Evolutionary conservation across 768 basidiomycete species (phyloP), one percentile per base, ranked within the genome.

Genomic region (Sarcomyxa edulis): DNA sequence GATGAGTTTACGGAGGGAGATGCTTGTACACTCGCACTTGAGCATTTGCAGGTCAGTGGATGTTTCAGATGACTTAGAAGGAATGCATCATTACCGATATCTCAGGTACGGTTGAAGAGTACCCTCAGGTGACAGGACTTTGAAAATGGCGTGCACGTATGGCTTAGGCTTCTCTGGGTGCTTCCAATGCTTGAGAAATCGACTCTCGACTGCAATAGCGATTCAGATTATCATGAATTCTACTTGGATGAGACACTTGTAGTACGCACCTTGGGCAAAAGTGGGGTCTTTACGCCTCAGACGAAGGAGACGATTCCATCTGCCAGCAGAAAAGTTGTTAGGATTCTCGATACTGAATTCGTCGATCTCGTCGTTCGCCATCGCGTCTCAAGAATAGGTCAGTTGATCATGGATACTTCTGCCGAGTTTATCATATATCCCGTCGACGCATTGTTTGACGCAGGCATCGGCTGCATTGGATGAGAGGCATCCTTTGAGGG

Each of bases 161-260:
- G 76, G 78, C 41, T 54, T 66, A 7, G 56, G 46, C 50, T 78
- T 80, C 44, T 74, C 63, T 1, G 68, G 62, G 51, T 81, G 78
- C 33, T 60, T 66, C 78, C 78, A 81, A 23, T 71, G 73, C 45
- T 69, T 69, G 35, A 56, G 45, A 43, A 81, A 79, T 26, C 67
- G 57, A 19, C 60, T 64, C 45, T 71, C 67, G 11, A 78, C 78
- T 80, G 36, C 5, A 40, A 16, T 16, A 12, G 2, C 12, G 5
- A 28, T n/a, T n/a, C n/a, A n/a, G 15, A 33, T 15, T 21, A 40
- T 45, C 28, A 26, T 45, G 32, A 26, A n/a, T n/a, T n/a, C n/a
- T n/a, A n/a, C n/a, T n/a, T n/a, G n/a, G n/a, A n/a, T n/a, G n/a
- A n/a, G n/a, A n/a, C n/a, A n/a, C n/a, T n/a, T n/a, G 29, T n/a